These are phyloP conservation scores for Verticillium zaregamsianum DNA, from an alignment of 2,329 filamentous ascomycete species.

Conservation along the genomic window DNA sequence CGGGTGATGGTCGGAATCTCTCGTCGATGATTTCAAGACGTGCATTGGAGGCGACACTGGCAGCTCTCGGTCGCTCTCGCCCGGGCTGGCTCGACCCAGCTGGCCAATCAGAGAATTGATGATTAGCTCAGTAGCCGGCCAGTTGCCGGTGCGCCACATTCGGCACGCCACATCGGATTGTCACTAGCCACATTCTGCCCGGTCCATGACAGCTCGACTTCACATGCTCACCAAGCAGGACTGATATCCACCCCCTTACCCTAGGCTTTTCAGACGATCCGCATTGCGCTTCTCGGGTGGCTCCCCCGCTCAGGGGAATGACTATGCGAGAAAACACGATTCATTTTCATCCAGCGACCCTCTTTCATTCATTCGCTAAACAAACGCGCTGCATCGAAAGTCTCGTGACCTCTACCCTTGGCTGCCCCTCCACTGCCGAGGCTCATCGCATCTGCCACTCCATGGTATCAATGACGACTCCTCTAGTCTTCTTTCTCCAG, in stretches of 20 bases:
- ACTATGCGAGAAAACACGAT: no score
- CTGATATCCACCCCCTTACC: not conserved
- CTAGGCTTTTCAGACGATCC: not conserved
- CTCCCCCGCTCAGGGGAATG: no score
- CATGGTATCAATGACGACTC: no score
- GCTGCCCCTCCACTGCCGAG: no score
- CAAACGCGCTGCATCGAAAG: no score
- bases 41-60: not conserved
- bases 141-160: conserved; percentile 11
- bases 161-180: not conserved
- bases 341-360: no score
- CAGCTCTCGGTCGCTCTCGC: conserved; percentile 1
- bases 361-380: no score
- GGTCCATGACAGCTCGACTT: not conserved
- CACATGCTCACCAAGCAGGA: not conserved
- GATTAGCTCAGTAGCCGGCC: conserved; percentile 26
- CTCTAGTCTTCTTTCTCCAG: no score
- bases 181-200: not conserved
- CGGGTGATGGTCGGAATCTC: not conserved
- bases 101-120: conserved; percentile 17
- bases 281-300: not conserved
- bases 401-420: no score
- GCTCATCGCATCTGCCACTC: no score
- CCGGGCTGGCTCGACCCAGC: not conserved
- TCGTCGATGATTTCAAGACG: conserved; percentile 4